Evolutionary conservation across 2,329 filamentous ascomycete genomes (phyloP).

Genomic region (Hymenotorrendiella dingleyae): DNA sequence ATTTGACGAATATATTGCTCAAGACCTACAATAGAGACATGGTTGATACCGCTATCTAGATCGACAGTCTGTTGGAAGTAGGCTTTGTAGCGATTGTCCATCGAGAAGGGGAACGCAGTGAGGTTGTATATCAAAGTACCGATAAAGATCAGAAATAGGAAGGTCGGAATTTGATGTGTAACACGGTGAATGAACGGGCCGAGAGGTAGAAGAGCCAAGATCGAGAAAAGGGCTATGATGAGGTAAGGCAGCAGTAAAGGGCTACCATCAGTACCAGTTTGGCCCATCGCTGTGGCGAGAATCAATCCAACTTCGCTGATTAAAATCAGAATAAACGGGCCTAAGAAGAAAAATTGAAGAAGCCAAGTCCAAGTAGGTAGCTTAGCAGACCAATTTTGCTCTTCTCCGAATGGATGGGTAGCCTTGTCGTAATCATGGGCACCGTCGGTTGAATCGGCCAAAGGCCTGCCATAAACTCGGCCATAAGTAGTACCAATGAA

Average conservation of each 20-base stretch:
- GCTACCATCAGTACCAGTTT: constrained; percentile 81
- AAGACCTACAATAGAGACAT: constrained; percentile 63
- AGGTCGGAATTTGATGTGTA: constrained; percentile 72
- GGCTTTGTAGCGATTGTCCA: constrained; percentile 72
- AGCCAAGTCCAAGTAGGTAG: constrained; percentile 84
- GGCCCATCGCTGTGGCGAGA: constrained; percentile 64
- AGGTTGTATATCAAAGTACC: constrained; percentile 83
- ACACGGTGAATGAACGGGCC: constrained; percentile 84
- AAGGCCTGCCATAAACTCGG: constrained; percentile 40
- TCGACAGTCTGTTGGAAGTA: constrained; percentile 81
- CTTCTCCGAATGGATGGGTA: constrained; percentile 52
- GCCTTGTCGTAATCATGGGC: constrained; percentile 29
- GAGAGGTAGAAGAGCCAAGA: constrained; percentile 68
- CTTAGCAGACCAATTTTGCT: constrained; percentile 79
- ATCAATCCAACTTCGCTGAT: constrained; percentile 71
- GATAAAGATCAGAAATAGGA: constrained; percentile 66
- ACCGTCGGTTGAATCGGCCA: constrained; percentile 20
- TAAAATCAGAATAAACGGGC: constrained; percentile 71
- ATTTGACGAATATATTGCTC: constrained; percentile 61
- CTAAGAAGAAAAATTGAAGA: constrained; percentile 74
- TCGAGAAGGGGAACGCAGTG: constrained; percentile 80
- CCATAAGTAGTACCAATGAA: too few relatives aligned
- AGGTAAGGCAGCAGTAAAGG: constrained; percentile 67
- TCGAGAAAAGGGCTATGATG: constrained; percentile 58
- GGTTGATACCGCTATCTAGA: constrained; percentile 65